Evolutionary conservation across 352 stramenopile genomes (phyloP).

Genomic region (Plasmopara muralis): DNA sequence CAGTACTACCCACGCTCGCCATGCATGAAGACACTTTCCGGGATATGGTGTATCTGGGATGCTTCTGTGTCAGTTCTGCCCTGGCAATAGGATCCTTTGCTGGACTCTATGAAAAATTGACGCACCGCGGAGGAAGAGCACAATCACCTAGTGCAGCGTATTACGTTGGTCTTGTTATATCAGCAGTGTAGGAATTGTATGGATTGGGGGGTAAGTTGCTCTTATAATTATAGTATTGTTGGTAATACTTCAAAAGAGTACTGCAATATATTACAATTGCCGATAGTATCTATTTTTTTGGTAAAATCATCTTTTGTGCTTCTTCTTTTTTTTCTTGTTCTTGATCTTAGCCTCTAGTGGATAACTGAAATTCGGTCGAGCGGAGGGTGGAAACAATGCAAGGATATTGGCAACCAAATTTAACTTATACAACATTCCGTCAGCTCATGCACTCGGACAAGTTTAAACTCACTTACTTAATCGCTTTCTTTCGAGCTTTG

Average conservation of each 20-base stretch:
- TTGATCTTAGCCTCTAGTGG: slow-evolving; percentile 3
- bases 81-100: slow-evolving; percentile 86
- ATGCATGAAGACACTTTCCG: slow-evolving; percentile 60
- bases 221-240: background rate
- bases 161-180: slow-evolving; percentile 41
- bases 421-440: slow-evolving; percentile 1
- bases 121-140: slow-evolving; percentile 21
- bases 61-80: slow-evolving; percentile 82
- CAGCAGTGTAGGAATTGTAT: slow-evolving; percentile 47
- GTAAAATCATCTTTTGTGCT: background rate
- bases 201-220: slow-evolving; percentile 54
- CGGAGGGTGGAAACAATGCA: slow-evolving; percentile 5
- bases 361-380: slow-evolving; percentile 6
- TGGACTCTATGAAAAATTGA: slow-evolving; percentile 67
- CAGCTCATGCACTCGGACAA: background rate
- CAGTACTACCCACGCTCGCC: slow-evolving; percentile 79
- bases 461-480: slow-evolving; percentile 4
- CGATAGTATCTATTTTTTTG: background rate
- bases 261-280: background rate
- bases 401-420: slow-evolving; percentile 3
- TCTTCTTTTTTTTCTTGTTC: slow-evolving; percentile 2
- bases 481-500: slow-evolving; percentile 1
- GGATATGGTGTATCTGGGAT: slow-evolving; percentile 75
- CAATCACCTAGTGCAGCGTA: slow-evolving; percentile 34
- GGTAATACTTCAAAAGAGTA: background rate